Evolutionary conservation across 768 basidiomycete genomes (phyloP), one percentile per base, ranked within the genome.

Genomic region (Calocybe indica): DNA sequence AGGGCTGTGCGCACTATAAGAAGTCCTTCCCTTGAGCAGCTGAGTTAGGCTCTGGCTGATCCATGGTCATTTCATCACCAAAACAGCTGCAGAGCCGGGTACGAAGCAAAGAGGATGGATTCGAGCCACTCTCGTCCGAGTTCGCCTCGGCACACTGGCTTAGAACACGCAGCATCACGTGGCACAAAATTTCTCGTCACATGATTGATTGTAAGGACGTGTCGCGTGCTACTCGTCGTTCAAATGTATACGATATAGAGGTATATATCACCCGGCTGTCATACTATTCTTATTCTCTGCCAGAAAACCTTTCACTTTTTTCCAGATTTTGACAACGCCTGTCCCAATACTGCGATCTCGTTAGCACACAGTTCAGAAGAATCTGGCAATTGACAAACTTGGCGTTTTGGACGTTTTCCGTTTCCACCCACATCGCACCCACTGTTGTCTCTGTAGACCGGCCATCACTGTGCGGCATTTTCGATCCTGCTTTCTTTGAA

Each of bases 281-380:
- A 22, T 22, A 4, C 22, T 22, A 22, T 22, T 22, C 22, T 22
- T 4, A 22, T 22, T 22, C 22, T 22, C 22, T 22, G 22, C 66
- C 82, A 82, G 83, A 40, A 76, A 60, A 40, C 62, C 60, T 48
- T 70, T 71, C 32, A 69, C 78, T 41, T 74, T 64, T 45, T 78
- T 76, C 87, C 86, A 90, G 45, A 88, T 74, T 66, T 90, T 89
- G 57, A 78, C 57, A 33, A 85, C 78, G 22, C 88, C 88, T 10
- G 83, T 88, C 52, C 85, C 80, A 55, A 87, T 80, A 58, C 87
- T 90, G 56, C 34, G 47, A 46, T 39, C 44, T 52, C 34, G 45
- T 39, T 40, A 49, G 44, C 52, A 47, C 43, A 35, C 45, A 45
- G 47, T 31, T 49, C 49, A 52, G 35, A 45, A 48, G 35, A 33